Evolutionary conservation across 73 alveolate genomes (phyloP).

Genomic region (Paramecium octaurelia): DNA sequence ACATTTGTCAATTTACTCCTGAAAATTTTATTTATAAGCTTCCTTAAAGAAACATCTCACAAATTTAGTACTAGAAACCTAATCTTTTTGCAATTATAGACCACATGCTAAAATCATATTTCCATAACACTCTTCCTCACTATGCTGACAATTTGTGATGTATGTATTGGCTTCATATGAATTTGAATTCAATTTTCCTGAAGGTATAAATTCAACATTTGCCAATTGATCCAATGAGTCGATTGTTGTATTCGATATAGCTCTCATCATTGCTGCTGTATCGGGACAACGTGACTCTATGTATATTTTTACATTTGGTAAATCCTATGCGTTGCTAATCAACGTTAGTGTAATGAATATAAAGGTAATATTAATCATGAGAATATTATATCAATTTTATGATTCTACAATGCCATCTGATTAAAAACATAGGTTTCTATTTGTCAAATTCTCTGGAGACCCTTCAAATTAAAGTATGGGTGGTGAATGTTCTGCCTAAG

Average conservation of each 20-base stretch:
- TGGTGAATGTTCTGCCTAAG: not conserved
- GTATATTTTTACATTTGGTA: not conserved
- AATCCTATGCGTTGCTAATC: not conserved
- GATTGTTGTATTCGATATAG: not conserved
- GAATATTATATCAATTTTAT: not conserved
- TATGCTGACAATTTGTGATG: not conserved
- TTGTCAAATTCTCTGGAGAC: not conserved
- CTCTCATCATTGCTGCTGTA: not conserved
- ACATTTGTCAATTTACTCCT: not conserved
- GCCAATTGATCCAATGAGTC: not conserved
- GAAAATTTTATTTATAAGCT: not conserved
- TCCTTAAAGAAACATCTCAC: not conserved
- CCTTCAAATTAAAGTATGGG: not conserved
- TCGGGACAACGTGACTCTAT: not conserved
- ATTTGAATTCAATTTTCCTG: not conserved
- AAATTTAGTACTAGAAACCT: not conserved
- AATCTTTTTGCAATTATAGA: not conserved
- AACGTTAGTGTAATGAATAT: not conserved
- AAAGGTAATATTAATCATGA: not conserved
- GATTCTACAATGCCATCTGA: not conserved
- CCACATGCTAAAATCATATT: constrained; percentile 11
- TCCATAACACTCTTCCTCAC: not conserved
- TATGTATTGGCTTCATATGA: not conserved
- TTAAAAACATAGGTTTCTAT: not conserved
- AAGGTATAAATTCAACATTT: not conserved